Conservation (phyloP, 2,329 filamentous ascomycete genomes). For the Hypoxylon sp. region DNA sequence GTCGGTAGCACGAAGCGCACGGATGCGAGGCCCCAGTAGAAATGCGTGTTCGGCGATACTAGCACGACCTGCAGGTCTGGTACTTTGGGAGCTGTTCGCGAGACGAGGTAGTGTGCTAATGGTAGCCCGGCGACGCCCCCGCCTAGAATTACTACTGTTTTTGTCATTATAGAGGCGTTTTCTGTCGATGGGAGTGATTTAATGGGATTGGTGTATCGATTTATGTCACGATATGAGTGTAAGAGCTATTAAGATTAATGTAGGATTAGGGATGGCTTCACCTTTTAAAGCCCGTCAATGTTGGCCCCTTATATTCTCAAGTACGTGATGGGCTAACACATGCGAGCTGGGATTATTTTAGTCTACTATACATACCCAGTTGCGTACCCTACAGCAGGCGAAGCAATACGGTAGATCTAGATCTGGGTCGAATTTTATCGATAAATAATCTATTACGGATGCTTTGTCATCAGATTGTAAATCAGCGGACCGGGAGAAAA, state of each 20-base stretch:
- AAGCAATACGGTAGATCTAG: background rate
- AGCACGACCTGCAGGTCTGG: constrained; percentile 61
- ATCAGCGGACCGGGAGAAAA: background rate
- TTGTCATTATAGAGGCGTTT: constrained; percentile 40
- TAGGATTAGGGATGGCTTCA: background rate
- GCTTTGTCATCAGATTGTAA: constrained; percentile 18
- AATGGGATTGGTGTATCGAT: background rate
- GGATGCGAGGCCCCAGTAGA: constrained; percentile 65
- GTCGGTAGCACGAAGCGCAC: constrained; percentile 63
- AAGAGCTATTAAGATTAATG: background rate
- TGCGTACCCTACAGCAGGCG: too few species aligned
- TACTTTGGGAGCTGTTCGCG: constrained; percentile 55
- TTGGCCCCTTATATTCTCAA: background rate
- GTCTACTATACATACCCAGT: too few species aligned
- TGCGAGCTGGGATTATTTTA: too few species aligned
- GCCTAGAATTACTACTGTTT: constrained; percentile 64
- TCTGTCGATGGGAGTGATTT: background rate
- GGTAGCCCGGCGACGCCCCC: constrained; percentile 62
- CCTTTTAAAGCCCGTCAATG: background rate
- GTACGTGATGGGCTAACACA: background rate
- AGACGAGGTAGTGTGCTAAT: constrained; percentile 65
- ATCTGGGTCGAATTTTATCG: background rate
- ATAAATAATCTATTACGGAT: constrained; percentile 12
- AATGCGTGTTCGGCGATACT: constrained; percentile 62
- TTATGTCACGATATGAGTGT: background rate